Conservation (phyloP, 2,329 filamentous ascomycete genomes). For the Elsinoe necatrix region DNA sequence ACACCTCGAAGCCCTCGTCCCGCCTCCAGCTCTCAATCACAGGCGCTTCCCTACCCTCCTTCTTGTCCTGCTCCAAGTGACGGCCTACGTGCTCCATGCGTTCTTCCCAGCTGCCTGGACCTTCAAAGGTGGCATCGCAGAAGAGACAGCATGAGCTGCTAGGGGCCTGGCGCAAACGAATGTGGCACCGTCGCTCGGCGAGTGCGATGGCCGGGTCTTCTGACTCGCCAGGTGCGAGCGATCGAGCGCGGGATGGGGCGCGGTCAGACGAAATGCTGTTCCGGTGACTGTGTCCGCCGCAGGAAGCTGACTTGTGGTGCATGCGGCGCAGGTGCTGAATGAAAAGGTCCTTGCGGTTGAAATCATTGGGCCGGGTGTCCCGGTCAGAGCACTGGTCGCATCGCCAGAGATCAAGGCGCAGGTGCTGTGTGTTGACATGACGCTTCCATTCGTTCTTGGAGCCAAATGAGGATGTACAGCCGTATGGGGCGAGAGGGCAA, state of each 20-base stretch:
- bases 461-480: constrained; percentile 63
- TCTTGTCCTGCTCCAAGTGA: constrained; percentile 60
- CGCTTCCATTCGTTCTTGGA: constrained; percentile 96
- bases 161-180: constrained; percentile 55
- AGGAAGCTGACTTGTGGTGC: constrained; percentile 48
- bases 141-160: constrained; percentile 53
- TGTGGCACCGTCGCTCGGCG: constrained; percentile 51
- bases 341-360: constrained; percentile 89
- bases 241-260: constrained; percentile 5
- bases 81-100: constrained; percentile 80
- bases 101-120: constrained; percentile 62
- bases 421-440: constrained; percentile 72
- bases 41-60: constrained; percentile 23
- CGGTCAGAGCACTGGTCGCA: constrained; percentile 55
- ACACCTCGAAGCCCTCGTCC: constrained; percentile 30
- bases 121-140: constrained; percentile 57
- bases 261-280: constrained; percentile 24
- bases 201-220: constrained; percentile 35
- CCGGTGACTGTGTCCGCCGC: constrained; percentile 18
- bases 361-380: constrained; percentile 47
- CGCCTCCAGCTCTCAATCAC: constrained; percentile 32
- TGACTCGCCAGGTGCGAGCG: constrained; percentile 17
- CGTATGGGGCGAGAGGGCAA: constrained; percentile 72
- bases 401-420: constrained; percentile 64
- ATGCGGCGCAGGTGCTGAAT: constrained; percentile 81